Evolutionary conservation across 495 filamentous ascomycete species (phyloP), one percentile per base, ranked within the genome.

Genomic region (Penicillium cataractarum): DNA sequence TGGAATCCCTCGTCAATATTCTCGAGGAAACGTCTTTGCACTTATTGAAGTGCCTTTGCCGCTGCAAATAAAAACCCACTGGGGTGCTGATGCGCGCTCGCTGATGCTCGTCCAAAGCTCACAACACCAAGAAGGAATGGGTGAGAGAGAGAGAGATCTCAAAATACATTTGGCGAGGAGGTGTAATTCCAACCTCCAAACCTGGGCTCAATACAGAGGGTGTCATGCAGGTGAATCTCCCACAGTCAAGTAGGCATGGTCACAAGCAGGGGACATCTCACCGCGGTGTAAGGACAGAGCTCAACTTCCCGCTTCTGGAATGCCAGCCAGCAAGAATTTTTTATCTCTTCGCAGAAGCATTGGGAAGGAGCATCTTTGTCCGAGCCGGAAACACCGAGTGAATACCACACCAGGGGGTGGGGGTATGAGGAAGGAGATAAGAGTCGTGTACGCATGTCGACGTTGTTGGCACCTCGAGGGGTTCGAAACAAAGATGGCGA

Each of bases 61-160:
- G 29, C 31, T 24, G 49, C 26, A 42, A 55, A 51, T 42, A 31
- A 65, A 27, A 57, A 54, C 62, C 70, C 78, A 72, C 71, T 78
- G 61, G 71, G 71, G 78, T 80, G 83, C 86, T 86, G 81, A 80
- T 83, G 75, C 81, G 83, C 86, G 83, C 86, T 88, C 86, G 84
- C 84, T 85, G 81, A 82, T 80, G 79, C 77, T 75, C 67, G 57
- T 67, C 55, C 62, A 44, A 74, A 65, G 71, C 66, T 63, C 67
- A 58, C 67, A 63, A 72, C 58, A 67, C 52, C 56, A 64, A 35
- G 31, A 60, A 63, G 60, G 42, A 63, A 66, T 32, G 39, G 44
- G 33, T 60, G 65, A 71, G 68, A 66, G 58, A 40, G 65, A 71
- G 68, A 66, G 58, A 40, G 64, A 60, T 64, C 55, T 60, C 59